phyloP scores from a whole-genome alignment of 805 yeast genomes.

The Suhomyces xylopsoci region DNA sequence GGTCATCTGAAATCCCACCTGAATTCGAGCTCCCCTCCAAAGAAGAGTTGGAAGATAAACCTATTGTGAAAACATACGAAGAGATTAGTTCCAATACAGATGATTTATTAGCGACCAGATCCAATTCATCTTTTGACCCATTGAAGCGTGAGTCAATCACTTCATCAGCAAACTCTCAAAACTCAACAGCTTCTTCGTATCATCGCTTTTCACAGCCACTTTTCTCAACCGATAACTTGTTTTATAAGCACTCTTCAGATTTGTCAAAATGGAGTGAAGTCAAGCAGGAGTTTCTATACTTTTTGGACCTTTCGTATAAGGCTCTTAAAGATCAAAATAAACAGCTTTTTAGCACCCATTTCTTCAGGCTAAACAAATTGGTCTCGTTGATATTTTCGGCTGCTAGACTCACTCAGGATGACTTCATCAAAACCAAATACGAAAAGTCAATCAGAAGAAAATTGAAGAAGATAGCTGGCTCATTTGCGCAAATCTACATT shows the following conservation, averaged over 20 bases:
- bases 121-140: conserved; percentile 22
- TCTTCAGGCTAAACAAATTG: conserved; percentile 52
- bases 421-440: conserved; percentile 45
- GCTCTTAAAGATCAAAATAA: conserved; percentile 51
- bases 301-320: conserved; percentile 47
- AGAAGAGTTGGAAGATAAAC: conserved; percentile 18
- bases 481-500: conserved; percentile 61
- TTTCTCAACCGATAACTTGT: conserved; percentile 39
- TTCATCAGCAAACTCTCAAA: conserved; percentile 26
- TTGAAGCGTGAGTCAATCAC: conserved; percentile 39
- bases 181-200: conserved; percentile 27
- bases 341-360: conserved; percentile 50
- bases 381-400: conserved; percentile 53
- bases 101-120: conserved; percentile 3
- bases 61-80: conserved; percentile 11
- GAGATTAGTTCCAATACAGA: not conserved
- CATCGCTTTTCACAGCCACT: conserved; percentile 44
- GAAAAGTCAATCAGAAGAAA: conserved; percentile 47
- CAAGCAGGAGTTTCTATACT: conserved; percentile 44
- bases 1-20: conserved; percentile 17
- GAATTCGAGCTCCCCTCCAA: conserved; percentile 26
- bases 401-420: conserved; percentile 52
- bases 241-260: conserved; percentile 60
- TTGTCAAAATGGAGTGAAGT: conserved; percentile 58
- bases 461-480: conserved; percentile 49